A percentile compares a stretch with the other conserved stretches of the same genome.
phyloP scores from a whole-genome alignment of 805 yeast species.

The Candida rishiriensis region DNA sequence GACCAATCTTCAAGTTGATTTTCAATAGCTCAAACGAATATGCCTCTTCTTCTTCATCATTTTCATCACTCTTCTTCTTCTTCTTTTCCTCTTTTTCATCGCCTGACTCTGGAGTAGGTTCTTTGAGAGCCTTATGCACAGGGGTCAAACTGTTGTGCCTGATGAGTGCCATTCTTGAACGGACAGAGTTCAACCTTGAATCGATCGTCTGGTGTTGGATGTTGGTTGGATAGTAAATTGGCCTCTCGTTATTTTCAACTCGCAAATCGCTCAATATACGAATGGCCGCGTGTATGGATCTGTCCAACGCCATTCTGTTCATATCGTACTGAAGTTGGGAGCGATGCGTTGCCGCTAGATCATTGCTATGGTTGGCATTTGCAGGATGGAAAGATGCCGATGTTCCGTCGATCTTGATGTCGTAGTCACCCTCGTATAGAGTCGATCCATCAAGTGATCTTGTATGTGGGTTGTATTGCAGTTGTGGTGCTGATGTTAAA shows the following conservation, averaged over 20 bases:
- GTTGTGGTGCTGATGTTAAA: slow-evolving; percentile 1
- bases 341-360: slow-evolving; percentile 41
- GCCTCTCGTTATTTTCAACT: slow-evolving; percentile 53
- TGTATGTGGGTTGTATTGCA: slow-evolving; percentile 17
- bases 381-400: slow-evolving; percentile 10
- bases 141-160: slow-evolving; percentile 34
- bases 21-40: slow-evolving; percentile 57
- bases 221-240: slow-evolving; percentile 58
- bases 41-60: slow-evolving; percentile 13
- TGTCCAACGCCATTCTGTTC: slow-evolving; percentile 58
- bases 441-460: slow-evolving; percentile 28
- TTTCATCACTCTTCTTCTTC: background rate
- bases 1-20: slow-evolving; percentile 57
- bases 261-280: slow-evolving; percentile 48
- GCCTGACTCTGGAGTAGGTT: slow-evolving; percentile 8
- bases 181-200: slow-evolving; percentile 40
- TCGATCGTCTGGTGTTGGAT: slow-evolving; percentile 28
- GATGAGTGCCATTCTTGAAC: slow-evolving; percentile 50
- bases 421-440: slow-evolving; percentile 20
- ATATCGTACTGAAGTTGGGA: slow-evolving; percentile 76
- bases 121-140: slow-evolving; percentile 11
- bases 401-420: slow-evolving; percentile 3
- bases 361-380: slow-evolving; percentile 22
- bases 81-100: background rate
- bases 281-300: slow-evolving; percentile 52